Evolutionary conservation across 2,329 filamentous ascomycete species (phyloP), one percentile per base, ranked within the genome.

Genomic region (Aspergillus hortae): DNA sequence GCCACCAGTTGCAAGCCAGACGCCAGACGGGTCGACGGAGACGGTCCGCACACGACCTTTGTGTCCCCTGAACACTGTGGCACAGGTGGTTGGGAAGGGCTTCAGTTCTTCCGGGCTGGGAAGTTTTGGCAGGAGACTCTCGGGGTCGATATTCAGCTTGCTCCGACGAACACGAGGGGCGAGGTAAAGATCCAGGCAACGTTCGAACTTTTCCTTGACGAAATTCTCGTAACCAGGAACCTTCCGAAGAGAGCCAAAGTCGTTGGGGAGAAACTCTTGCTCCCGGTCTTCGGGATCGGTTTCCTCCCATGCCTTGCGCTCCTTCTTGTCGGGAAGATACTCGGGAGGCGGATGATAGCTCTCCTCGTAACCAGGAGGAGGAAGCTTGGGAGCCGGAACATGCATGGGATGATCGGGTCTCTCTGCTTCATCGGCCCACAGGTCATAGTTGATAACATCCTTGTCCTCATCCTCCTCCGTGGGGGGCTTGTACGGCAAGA

Each of bases 281-380:
- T 95, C 90, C 51, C 92, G 81, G 57, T 99, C 94, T 68, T 97
- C 94, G 2, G 90, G 88, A 57, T 97, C 92, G 23, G 83, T 79
- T 48, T 88, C 83, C 64, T 95, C 85, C 94, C 94, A 99, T 12
- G 82, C 81, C 60, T 89, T 85, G 68, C 81, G 89, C 75, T 99
- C 94, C 36, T 89, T 85, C 64, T 87, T 84, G 49, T 89, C 88
- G 1, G 92, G 95, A 2, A 99, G 77, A 69, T 97, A 99, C 75
- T 99, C 94, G 4, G 88, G 83, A 46, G 95, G 94, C 21, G 94
- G 94, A 72, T 97, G 96, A 70, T 99, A 97, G 66, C 90, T 96
- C 70, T 96, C 84, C 64, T 96, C 92, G 69, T 96, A 96, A 48
- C 91, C 91, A 25, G 94, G 94, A 35, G 94, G 92, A 25, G 92